These are phyloP conservation scores for Sporothrix variecibatus DNA, from an alignment of 2,329 filamentous ascomycete species.

Conservation along the genomic window DNA sequence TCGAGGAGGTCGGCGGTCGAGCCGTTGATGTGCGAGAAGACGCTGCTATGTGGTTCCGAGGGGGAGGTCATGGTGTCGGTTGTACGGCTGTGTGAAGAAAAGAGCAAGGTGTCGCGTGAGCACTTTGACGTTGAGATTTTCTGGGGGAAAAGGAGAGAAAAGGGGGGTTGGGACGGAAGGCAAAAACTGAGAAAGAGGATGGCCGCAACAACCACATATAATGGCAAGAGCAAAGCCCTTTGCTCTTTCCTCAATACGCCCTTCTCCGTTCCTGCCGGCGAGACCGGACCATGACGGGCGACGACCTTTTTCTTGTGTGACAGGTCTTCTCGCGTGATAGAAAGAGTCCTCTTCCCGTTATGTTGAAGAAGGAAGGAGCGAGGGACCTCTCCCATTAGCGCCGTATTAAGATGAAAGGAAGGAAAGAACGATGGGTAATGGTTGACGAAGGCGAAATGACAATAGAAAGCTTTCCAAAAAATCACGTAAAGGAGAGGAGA, in stretches of 20 bases:
- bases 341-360: neutral
- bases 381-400: neutral
- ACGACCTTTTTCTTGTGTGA: neutral
- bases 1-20: constrained; percentile 44
- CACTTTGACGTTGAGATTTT: neutral
- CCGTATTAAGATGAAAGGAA: neutral
- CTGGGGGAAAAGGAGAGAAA: neutral
- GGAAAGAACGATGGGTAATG: neutral
- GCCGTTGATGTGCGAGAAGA: constrained; percentile 51
- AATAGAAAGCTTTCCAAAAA: neutral
- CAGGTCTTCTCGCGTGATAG: neutral
- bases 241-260: neutral
- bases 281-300: neutral
- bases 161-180: neutral
- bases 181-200: neutral
- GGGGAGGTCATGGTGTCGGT: constrained; percentile 21
- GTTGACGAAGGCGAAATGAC: too few relatives aligned
- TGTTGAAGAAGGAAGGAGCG: neutral
- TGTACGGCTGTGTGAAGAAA: too few relatives aligned
- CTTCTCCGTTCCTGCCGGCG: neutral
- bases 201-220: neutral
- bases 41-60: constrained; percentile 37
- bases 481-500: neutral
- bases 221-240: neutral
- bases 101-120: neutral